Conservation (phyloP, 2,329 filamentous ascomycete genomes). For the Xylariaceae sp. region DNA sequence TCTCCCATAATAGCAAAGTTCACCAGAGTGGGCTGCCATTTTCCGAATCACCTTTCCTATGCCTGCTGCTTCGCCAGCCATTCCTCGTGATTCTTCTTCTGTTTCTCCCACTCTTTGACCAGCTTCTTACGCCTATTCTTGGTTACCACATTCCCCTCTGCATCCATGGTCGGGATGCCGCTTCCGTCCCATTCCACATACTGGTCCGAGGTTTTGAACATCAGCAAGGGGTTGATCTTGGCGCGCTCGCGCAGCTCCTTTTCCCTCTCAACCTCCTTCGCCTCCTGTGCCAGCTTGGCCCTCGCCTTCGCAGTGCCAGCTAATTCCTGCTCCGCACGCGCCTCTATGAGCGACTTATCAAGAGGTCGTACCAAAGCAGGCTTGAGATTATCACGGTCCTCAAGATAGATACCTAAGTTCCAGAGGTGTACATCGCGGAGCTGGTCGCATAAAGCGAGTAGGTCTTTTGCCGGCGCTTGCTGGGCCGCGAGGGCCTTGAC, state of each 20-base stretch:
- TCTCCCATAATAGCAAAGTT: too few relatives aligned
- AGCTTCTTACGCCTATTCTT: slow-evolving; percentile 12
- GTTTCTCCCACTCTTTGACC: slow-evolving; percentile 9
- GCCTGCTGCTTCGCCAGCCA: slow-evolving; percentile 7
- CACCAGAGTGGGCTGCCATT: background rate
- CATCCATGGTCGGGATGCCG: slow-evolving; percentile 10
- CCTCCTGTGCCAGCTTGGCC: slow-evolving; percentile 6
- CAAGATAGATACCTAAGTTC: slow-evolving; percentile 11
- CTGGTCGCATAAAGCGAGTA: slow-evolving; percentile 10
- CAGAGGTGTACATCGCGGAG: slow-evolving; percentile 12
- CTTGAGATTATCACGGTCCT: slow-evolving; percentile 6
- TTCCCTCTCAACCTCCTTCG: slow-evolving; percentile 4
- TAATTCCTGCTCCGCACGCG: slow-evolving; percentile 1
- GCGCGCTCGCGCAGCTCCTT: slow-evolving; percentile 6
- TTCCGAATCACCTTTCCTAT: background rate
- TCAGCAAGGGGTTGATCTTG: slow-evolving; percentile 6
- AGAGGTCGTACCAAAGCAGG: slow-evolving; percentile 9
- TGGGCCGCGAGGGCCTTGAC: slow-evolving; percentile 6
- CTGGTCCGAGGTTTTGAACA: slow-evolving; percentile 6
- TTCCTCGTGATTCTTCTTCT: slow-evolving; percentile 10
- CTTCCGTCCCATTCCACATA: slow-evolving; percentile 10
- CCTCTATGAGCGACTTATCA: slow-evolving; percentile 8
- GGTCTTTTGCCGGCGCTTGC: slow-evolving; percentile 8
- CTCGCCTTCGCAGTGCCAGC: slow-evolving; percentile 5
- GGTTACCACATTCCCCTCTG: slow-evolving; percentile 4